These are phyloP conservation scores for Aegilops sharonensis DNA, from an alignment of 176 grass and related monocot species.

Conservation along the genomic window DNA sequence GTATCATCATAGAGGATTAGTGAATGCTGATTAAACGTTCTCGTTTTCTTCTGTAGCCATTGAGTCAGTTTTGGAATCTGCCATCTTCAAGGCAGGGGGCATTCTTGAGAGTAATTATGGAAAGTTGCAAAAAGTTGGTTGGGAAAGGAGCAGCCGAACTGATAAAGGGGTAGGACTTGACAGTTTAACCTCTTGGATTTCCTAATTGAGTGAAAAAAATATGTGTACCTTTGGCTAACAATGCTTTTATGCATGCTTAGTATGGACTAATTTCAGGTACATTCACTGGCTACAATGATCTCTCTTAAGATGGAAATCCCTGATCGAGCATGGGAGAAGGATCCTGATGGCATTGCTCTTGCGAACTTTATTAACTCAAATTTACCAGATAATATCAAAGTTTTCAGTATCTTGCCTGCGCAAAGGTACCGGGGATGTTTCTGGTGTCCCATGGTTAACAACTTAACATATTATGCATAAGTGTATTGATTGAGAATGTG, in stretches of 20 bases:
- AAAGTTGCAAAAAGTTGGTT: conserved; percentile 70
- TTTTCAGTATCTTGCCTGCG: conserved; percentile 89
- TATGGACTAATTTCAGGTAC: conserved; percentile 64
- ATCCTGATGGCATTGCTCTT: conserved; percentile 69
- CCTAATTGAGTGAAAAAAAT: conserved; percentile 2
- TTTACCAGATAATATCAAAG: conserved; percentile 69
- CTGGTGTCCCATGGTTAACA: too few relatives aligned
- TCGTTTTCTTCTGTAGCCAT: conserved; percentile 61
- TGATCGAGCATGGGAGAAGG: conserved; percentile 68
- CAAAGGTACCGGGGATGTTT: conserved; percentile 46
- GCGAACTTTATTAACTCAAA: conserved; percentile 90
- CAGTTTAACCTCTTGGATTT: conserved; percentile 3
- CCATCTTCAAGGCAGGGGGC: conserved; percentile 88
- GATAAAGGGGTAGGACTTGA: conserved; percentile 79
- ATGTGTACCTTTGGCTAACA: conserved; percentile 23
- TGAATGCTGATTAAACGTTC: conserved; percentile 12
- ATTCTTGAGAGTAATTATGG: conserved; percentile 90
- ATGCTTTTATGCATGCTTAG: conserved; percentile 52
- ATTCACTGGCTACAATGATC: conserved; percentile 89
- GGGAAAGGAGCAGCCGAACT: conserved; percentile 92
- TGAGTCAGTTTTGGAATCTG: conserved; percentile 82
- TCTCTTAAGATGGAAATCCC: conserved; percentile 98
- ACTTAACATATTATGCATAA: neutral
- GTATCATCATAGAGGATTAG: neutral
- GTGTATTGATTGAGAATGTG: too few relatives aligned